Percentiles rank a stretch among this genome's conserved stretches.
phyloP scores from a whole-genome alignment of 768 basidiomycete species.

The Hygrophorus pudorinus region DNA sequence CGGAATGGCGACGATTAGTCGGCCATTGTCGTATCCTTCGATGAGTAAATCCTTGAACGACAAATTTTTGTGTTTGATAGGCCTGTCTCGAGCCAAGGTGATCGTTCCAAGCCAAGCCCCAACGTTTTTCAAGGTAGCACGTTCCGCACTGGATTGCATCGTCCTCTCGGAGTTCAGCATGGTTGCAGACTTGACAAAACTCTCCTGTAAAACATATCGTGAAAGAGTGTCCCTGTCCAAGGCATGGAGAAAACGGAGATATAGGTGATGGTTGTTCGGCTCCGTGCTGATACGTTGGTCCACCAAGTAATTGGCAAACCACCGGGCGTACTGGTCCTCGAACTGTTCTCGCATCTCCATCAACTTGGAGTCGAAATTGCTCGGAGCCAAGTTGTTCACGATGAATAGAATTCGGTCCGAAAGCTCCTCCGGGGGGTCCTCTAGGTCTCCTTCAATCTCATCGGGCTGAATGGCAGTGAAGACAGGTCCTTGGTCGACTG shows the following conservation, averaged over 20 bases:
- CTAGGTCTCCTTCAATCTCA: constrained; percentile 45
- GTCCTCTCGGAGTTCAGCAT: constrained; percentile 90
- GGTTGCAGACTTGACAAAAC: constrained; percentile 74
- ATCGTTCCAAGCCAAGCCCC: constrained; percentile 92
- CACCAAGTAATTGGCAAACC: constrained; percentile 98
- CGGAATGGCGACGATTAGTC: constrained; percentile 89
- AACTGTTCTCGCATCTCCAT: constrained; percentile 80
- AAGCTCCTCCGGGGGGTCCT: constrained; percentile 71
- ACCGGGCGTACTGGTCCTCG: constrained; percentile 73
- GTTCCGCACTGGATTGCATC: constrained; percentile 75
- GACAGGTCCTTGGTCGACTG: constrained; percentile 36
- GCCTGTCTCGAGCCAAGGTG: constrained; percentile 85
- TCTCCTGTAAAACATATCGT: constrained; percentile 87
- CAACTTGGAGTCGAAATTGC: constrained; percentile 84
- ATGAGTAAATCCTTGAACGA: constrained; percentile 97
- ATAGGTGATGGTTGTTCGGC: constrained; percentile 93
- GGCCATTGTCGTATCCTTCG: constrained; percentile 88
- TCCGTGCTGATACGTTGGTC: constrained; percentile 93
- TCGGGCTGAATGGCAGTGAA: constrained; percentile 80
- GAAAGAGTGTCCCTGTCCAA: constrained; percentile 58
- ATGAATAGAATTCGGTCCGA: constrained; percentile 96
- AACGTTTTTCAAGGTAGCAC: constrained; percentile 84
- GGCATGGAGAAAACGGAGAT: constrained; percentile 87
- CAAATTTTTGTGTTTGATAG: constrained; percentile 87
- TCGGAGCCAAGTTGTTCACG: constrained; percentile 93